Base-by-base conservation (phyloP, 169 alveolate genomes). In the Plasmodium ovale region DNA sequence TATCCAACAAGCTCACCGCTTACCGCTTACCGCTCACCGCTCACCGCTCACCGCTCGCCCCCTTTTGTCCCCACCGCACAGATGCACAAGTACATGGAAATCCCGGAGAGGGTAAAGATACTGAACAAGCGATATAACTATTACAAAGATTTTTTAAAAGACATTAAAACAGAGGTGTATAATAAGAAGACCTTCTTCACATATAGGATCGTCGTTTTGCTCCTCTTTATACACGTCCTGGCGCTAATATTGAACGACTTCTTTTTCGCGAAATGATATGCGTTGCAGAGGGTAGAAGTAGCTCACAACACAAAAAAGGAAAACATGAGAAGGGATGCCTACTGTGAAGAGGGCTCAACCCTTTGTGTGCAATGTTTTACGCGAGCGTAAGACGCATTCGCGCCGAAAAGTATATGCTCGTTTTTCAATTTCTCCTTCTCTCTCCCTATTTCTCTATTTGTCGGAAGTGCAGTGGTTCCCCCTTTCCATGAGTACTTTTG, bases 51-150 rank as follows among this genome's bases (percentile, higher is more conserved):
- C n/a, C n/a, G n/a, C n/a, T n/a, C n/a, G n/a, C n/a, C n/a, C n/a
- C 58, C 2, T n/a, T 14, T 54, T 16, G 5, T 58, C 47, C 47
- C 6, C 23, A 4, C n/a, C 33, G 16, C 56, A 10, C 87, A 85
- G 91, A 44, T 85, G n/a, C 62, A 85, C 69, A 44, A 69, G 37
- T 85, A 85, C 67, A 60, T 85, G 91, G 91, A 85, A 42, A 85
- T 85, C n/a, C 87, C 91, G 0, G 91, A 85, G 19, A 6, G 91
- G 35, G 69, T 85, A 59, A 69, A 69, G 35, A 85, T 85, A 44
- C 44, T 85, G 33, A 85, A 85, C 74, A 67, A 69, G 53, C 39
- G 91, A 33, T 85, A 85, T 42, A 69, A 68, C 42, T 85, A 85
- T 64, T 85, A 85, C 51, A 85, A 85, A 53, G 91, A 85, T 29